Evolutionary conservation across 2,329 filamentous ascomycete species (phyloP), one percentile per base, ranked within the genome.

Genomic region (Verticillium isaacii): DNA sequence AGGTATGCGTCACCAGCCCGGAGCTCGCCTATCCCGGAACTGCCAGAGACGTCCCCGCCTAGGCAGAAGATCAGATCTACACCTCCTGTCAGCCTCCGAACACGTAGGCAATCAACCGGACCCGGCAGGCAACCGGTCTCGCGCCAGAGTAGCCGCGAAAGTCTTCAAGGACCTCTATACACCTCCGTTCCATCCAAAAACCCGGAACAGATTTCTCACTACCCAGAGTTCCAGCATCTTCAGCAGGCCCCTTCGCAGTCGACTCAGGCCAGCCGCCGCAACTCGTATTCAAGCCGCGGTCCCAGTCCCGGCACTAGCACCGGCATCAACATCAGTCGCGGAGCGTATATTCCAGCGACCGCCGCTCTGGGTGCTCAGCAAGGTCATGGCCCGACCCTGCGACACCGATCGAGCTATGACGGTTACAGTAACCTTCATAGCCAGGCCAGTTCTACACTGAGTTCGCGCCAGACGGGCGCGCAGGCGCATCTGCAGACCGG

Each of bases 11-110:
- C 56, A 17, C 36, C 41, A 39, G 50, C 61, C 50, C 15, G 66
- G 60, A 17, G 63, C 56, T 25, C 64, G 19, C 72, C 71, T 1
- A 66, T 69, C 2, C 72, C 71, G 17, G 68, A 70, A 15, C 65
- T 74, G 15, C 67, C 70, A 15, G 67, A 68, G 32, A 66, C 70
- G 29, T 64, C 64, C 32, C 62, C 68, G 41, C 62, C 68, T 14
- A 60, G 66, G 23, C 70, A 68, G 50, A 73, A 70, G 61, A 67
- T 72, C 11, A 76, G 68, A 60, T 74, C 75, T 0, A 73, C 76
- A 3, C 76, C 77, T 1, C 77, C 79, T 0, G 72, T 80, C 32
- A 80, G 76, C 66, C 75, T 81, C 70, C 72, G 72, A n/a, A 72
- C 74, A 2, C 69, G 73, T 15, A 65, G 61, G 4, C 12, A 32